These are phyloP conservation scores for Moesziomyces sp. DNA, from an alignment of 1,284 basidiomycete genomes.

Conservation along the genomic window DNA sequence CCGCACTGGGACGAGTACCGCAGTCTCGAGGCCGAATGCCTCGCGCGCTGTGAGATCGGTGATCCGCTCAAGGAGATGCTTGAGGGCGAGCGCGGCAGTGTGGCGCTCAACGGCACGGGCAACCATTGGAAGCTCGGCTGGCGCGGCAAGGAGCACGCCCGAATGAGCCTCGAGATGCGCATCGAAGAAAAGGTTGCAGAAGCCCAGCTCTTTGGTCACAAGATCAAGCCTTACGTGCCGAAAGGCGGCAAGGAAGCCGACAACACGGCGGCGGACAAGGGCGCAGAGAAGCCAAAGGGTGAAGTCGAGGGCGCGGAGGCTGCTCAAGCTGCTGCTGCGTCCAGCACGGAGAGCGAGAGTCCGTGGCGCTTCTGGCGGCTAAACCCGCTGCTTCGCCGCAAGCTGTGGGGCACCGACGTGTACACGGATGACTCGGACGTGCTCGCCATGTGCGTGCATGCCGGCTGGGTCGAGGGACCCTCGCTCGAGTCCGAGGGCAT, in stretches of 20 bases:
- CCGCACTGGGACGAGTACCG: conserved; percentile 36
- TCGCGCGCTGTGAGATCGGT: conserved; percentile 30
- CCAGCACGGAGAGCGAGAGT: background rate
- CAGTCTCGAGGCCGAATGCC: conserved; percentile 18
- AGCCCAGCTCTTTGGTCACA: conserved; percentile 31
- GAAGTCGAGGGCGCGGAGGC: conserved; percentile 4
- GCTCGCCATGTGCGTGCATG: conserved; percentile 71
- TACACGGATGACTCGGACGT: conserved; percentile 75
- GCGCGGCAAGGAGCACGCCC: conserved; percentile 60
- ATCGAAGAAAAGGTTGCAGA: conserved; percentile 42
- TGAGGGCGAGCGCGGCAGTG: conserved; percentile 18
- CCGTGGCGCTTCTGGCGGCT: conserved; percentile 62
- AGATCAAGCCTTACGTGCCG: conserved; percentile 1
- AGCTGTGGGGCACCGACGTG: conserved; percentile 73
- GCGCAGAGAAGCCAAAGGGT: background rate
- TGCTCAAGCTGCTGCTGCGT: background rate
- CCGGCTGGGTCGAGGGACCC: conserved; percentile 71
- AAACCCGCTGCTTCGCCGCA: conserved; percentile 59
- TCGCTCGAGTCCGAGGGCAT: conserved; percentile 49
- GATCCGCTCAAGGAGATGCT: conserved; percentile 32
- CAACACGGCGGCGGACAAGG: conserved; percentile 1
- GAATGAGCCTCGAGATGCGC: conserved; percentile 55
- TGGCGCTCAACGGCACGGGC: conserved; percentile 26
- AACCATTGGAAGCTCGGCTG: conserved; percentile 62
- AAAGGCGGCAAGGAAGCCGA: conserved; percentile 2